Evolutionary conservation across 2,329 filamentous ascomycete species (phyloP), one percentile per base, ranked within the genome.

Genomic region (Cordyceps cicadae): DNA sequence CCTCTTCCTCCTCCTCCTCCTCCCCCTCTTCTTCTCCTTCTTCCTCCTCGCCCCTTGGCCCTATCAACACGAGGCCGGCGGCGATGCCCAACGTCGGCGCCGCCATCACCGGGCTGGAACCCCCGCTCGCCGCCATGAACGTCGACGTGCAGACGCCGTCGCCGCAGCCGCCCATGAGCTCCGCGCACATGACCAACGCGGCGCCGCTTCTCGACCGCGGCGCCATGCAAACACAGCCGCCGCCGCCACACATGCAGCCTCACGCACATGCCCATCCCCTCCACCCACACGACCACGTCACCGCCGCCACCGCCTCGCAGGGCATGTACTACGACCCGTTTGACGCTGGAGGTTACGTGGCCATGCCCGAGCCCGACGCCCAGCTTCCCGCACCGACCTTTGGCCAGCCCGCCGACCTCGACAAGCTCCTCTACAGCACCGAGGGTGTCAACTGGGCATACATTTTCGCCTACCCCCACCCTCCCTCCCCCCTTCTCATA

Each of bases 391-490:
- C 70, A 7, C 67, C 71, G 12, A 49, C 19, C 32, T 72, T 72
- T 48, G 64, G 71, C 55, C 71, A 75, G 52, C 62, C 69, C 19
- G 65, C 70, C n/a, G 69, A 72, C 6, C 62, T 77, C 5, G 75
- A 78, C 21, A 70, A 65, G 57, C 70, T 77, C 29, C 66, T 77
- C 41, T 70, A 67, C 41, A 67, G 69, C 43, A 64, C 68, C 0
- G 70, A 70, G 24, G 65, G 69, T 17, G 66, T 76, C 45, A 75
- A 79, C 61, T 79, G 76, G 76, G 76, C 76, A 70, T 12, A 5
- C 11, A 7, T 5, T 9, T 9, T 12, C 7, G 19, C 49, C 49
- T 9, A 8, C 29, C n/a, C 29, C 49, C 49, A 9, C 29, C 29
- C n/a, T 21, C 19, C 19, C 49, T 11, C 2, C 5, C n/a, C 8